Evolutionary conservation across 148 eudicot genomes (phyloP).

Genomic region (Rheum nobile): DNA sequence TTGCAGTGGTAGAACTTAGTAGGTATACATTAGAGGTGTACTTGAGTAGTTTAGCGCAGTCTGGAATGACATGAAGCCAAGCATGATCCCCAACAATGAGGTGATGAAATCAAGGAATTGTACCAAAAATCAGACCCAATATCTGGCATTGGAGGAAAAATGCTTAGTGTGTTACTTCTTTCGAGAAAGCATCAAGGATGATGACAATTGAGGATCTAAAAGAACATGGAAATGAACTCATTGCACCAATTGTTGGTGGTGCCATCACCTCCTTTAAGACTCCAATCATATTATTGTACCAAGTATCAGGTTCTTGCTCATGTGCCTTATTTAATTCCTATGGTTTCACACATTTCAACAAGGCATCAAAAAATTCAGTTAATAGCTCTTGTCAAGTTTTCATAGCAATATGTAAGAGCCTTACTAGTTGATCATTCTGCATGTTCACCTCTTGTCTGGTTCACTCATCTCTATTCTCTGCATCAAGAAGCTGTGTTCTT

Average conservation of each 20-base stretch:
- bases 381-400: not conserved
- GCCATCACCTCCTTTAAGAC: not conserved
- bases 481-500: slow-evolving; percentile 38
- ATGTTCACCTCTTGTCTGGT: too few species aligned
- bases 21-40: slow-evolving; percentile 4
- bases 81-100: slow-evolving; percentile 64
- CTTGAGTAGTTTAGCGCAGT: slow-evolving; percentile 59
- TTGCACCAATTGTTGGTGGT: not conserved
- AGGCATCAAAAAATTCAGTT: not conserved
- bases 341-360: not conserved
- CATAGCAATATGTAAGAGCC: not conserved
- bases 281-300: slow-evolving; percentile 13
- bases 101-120: slow-evolving; percentile 40
- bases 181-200: not conserved
- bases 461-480: too few species aligned
- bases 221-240: slow-evolving; percentile 12
- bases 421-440: not conserved
- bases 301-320: too few species aligned
- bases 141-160: slow-evolving; percentile 24
- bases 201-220: not conserved
- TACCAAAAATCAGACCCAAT: slow-evolving; percentile 54
- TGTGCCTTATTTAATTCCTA: not conserved
- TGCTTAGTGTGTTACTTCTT: not conserved
- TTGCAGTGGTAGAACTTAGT: too few species aligned
- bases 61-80: slow-evolving; percentile 59